Percentiles rank a stretch among this genome's conserved stretches.
Conservation (phyloP, 2,329 filamentous ascomycete genomes). For the Chrysoporthe cubensis region DNA sequence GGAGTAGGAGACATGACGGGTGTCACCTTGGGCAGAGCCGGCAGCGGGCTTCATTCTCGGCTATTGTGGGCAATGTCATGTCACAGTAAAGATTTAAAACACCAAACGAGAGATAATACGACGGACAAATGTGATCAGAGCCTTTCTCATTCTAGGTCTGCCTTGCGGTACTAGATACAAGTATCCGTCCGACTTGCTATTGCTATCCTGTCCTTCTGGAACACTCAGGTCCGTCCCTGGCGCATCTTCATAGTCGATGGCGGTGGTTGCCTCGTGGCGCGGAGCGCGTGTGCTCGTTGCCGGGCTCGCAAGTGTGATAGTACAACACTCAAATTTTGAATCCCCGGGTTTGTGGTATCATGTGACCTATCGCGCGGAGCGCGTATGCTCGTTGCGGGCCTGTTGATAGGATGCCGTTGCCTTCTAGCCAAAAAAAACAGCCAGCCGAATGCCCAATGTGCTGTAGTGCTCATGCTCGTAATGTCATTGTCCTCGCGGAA, state of each 20-base stretch:
- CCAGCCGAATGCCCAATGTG: conserved; percentile 21
- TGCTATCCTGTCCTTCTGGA: conserved; percentile 2
- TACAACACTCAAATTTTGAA: conserved; percentile 18
- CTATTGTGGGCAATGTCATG: too few relatives aligned
- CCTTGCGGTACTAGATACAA: conserved; percentile 5
- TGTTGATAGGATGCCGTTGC: conserved; percentile 25
- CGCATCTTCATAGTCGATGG: conserved; percentile 19
- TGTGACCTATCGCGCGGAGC: conserved; percentile 30
- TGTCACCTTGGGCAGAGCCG: too few relatives aligned
- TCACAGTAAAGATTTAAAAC: not conserved
- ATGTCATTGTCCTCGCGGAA: conserved; percentile 3
- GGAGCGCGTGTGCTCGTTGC: conserved; percentile 32
- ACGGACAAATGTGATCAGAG: not conserved
- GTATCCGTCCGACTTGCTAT: not conserved
- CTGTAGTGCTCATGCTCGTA: conserved; percentile 18
- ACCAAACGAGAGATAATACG: not conserved
- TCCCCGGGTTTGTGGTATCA: conserved; percentile 25
- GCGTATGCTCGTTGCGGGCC: conserved; percentile 30
- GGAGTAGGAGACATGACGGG: not conserved
- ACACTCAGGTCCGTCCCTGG: conserved; percentile 19
- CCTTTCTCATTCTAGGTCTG: conserved; percentile 14
- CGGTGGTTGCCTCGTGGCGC: conserved; percentile 25
- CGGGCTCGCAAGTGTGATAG: conserved; percentile 18
- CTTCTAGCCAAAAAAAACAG: conserved; percentile 8
- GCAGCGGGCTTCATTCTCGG: too few relatives aligned